Evolutionary conservation across 1,284 basidiomycete genomes (phyloP).

Genomic region (Baeospora myosura): DNA sequence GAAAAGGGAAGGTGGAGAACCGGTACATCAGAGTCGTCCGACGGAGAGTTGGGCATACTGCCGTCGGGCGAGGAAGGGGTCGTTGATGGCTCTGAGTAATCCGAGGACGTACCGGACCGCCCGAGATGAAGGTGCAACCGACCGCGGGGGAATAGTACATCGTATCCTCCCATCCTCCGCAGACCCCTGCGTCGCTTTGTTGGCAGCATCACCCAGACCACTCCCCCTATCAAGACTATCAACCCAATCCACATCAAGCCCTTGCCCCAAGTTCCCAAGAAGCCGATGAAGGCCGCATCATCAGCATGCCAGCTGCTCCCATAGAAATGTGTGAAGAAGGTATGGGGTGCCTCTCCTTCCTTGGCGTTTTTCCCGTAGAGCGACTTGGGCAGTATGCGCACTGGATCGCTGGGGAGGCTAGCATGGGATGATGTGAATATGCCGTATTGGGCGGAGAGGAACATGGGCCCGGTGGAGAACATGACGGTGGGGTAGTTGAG

Average conservation of each 20-base stretch:
- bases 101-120: conserved; percentile 51
- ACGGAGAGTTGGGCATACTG: background rate
- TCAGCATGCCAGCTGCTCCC: conserved; percentile 96
- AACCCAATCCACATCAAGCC: conserved; percentile 77
- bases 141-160: conserved; percentile 67
- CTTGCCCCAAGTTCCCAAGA: conserved; percentile 84
- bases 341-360: conserved; percentile 75
- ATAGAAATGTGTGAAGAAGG: conserved; percentile 95
- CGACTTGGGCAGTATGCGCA: conserved; percentile 88
- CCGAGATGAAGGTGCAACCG: conserved; percentile 68
- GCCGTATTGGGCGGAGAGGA: conserved; percentile 82
- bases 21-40: background rate
- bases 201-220: conserved; percentile 52
- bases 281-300: conserved; percentile 88
- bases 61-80: conserved; percentile 25
- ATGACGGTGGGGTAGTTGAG: conserved; percentile 99
- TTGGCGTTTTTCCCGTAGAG: conserved; percentile 96
- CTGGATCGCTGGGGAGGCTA: conserved; percentile 55
- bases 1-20: background rate
- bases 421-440: conserved; percentile 74
- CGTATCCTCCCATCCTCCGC: conserved; percentile 62
- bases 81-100: conserved; percentile 39
- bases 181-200: conserved; percentile 48
- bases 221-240: conserved; percentile 61
- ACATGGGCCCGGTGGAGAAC: conserved; percentile 98